A percentile compares a stretch with the other conserved stretches of the same genome.
phyloP scores from a whole-genome alignment of 495 filamentous ascomycete species.

The Beverwykella pulmonaria region DNA sequence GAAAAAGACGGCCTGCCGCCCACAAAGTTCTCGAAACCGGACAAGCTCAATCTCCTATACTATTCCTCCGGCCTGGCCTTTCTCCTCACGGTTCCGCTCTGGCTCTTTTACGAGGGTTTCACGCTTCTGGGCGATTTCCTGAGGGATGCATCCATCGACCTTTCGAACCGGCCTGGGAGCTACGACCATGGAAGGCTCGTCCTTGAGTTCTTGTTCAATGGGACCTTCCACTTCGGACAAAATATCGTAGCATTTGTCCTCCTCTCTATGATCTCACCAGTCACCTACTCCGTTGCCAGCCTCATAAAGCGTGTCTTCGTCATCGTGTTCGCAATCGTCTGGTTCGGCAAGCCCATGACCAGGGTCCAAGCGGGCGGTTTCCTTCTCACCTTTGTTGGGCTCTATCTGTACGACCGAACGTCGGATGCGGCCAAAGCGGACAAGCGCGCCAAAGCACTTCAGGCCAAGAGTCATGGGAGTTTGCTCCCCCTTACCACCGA shows the following conservation, averaged over 20 bases:
- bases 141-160: slow-evolving; percentile 62
- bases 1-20: slow-evolving; percentile 67
- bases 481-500: slow-evolving; percentile 69
- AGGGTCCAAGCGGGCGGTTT: slow-evolving; percentile 82
- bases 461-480: slow-evolving; percentile 60
- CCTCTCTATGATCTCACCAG: slow-evolving; percentile 86
- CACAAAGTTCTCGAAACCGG: slow-evolving; percentile 69
- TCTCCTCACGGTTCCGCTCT: slow-evolving; percentile 85
- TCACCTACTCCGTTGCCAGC: slow-evolving; percentile 94
- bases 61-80: slow-evolving; percentile 94
- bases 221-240: slow-evolving; percentile 93
- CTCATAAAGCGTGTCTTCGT: slow-evolving; percentile 97
- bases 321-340: slow-evolving; percentile 90
- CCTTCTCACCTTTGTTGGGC: slow-evolving; percentile 81
- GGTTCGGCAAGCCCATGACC: slow-evolving; percentile 91
- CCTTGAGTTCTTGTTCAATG: slow-evolving; percentile 93
- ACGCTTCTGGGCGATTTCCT: slow-evolving; percentile 73
- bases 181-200: slow-evolving; percentile 78
- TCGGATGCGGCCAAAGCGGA: slow-evolving; percentile 83
- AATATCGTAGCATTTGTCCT: slow-evolving; percentile 94
- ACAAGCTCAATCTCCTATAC: slow-evolving; percentile 95
- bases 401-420: slow-evolving; percentile 96
- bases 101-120: slow-evolving; percentile 88
- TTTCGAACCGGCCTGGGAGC: slow-evolving; percentile 62
- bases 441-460: slow-evolving; percentile 60